Conservation (phyloP, 345 rosid genomes). For the Euphorbia lathyris region DNA sequence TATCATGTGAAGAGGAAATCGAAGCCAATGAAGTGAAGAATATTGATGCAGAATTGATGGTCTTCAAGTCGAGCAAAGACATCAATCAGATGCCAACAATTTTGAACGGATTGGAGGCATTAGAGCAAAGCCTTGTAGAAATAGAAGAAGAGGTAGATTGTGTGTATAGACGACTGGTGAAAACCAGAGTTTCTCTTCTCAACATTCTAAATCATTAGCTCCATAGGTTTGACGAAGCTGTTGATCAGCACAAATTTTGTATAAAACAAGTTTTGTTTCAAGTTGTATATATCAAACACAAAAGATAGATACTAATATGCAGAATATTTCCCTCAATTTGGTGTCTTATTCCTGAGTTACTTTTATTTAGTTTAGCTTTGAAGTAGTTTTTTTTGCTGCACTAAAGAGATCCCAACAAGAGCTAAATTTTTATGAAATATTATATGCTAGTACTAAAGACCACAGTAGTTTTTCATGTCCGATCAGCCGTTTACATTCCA, state of each 20-base stretch:
- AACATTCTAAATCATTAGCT: not conserved
- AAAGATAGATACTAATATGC: not conserved
- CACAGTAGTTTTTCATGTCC: too few species aligned
- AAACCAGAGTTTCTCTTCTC: slow-evolving; percentile 18
- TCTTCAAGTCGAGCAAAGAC: slow-evolving; percentile 11
- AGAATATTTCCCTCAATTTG: not conserved
- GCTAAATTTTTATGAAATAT: too few species aligned
- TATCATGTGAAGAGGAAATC: not conserved
- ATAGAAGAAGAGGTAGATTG: too few species aligned
- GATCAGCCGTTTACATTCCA: too few species aligned
- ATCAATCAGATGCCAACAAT: not conserved
- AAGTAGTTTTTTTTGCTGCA: too few species aligned
- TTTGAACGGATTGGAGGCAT: too few species aligned
- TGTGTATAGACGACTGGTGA: slow-evolving; percentile 5
- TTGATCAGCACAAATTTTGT: not conserved
- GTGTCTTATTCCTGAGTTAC: too few species aligned
- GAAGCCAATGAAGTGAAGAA: slow-evolving; percentile 7
- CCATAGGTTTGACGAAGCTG: not conserved
- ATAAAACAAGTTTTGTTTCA: not conserved
- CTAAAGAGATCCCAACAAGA: too few species aligned
- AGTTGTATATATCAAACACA: not conserved
- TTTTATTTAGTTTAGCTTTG: too few species aligned
- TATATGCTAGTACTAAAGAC: too few species aligned
- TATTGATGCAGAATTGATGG: slow-evolving; percentile 6
- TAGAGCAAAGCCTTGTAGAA: too few species aligned